These are phyloP conservation scores for Vaccinium darrowii DNA, from an alignment of 148 eudicot species.

Conservation along the genomic window DNA sequence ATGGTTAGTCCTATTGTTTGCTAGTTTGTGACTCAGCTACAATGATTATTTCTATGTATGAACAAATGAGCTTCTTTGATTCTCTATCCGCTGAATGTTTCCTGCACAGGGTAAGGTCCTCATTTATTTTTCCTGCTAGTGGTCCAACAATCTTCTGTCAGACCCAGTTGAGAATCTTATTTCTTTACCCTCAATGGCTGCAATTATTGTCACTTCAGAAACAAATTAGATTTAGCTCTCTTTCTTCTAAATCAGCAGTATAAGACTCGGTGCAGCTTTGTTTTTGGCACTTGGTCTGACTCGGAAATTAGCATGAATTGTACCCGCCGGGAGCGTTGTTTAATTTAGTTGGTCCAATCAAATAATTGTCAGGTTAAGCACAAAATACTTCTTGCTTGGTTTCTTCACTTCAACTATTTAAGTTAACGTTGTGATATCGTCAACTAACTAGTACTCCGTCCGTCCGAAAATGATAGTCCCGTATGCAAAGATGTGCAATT, in stretches of 20 bases:
- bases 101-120: background rate
- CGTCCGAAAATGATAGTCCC: too few relatives aligned
- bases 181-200: background rate
- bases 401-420: background rate
- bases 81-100: background rate
- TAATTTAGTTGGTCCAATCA: slow-evolving; percentile 3
- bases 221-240: background rate
- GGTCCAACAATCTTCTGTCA: slow-evolving; percentile 8
- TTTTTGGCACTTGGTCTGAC: background rate
- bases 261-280: too few relatives aligned
- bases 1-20: background rate
- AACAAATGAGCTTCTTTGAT: background rate
- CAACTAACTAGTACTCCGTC: too few relatives aligned
- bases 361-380: slow-evolving; percentile 3
- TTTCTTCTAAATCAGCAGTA: background rate
- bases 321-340: background rate
- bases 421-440: background rate
- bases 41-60: background rate
- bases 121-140: background rate
- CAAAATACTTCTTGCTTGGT: background rate
- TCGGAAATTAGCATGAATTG: background rate
- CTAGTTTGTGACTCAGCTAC: background rate
- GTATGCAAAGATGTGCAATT: too few relatives aligned
- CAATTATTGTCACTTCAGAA: background rate
- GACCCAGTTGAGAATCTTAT: background rate